Evolutionary conservation across 805 yeast genomes (phyloP), one percentile per base, ranked within the genome.

Genomic region (Crinitomyces ghanaensis): DNA sequence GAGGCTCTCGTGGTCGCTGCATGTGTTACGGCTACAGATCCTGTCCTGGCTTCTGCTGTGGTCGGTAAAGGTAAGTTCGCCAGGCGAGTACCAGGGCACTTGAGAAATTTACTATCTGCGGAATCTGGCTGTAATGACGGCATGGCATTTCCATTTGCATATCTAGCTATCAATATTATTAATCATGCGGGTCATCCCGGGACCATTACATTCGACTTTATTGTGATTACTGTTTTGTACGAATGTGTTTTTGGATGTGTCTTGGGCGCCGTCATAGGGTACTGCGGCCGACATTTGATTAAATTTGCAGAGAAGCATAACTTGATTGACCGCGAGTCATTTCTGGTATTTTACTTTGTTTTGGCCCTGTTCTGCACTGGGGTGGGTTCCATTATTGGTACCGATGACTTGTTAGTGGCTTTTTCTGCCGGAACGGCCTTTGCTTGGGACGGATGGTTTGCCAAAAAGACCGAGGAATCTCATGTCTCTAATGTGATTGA

Each of bases 11-110:
- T 77, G 30, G 73, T 85, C 1, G 70, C 86, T 20, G 95, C 93
- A 2, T 84, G 95, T 53, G 75, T 85, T 29, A 86, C 95, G 0
- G 95, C 95, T 2, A 86, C 96, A 0, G 96, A 85, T 58, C 96
- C 96, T 5, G 91, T 85, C 26, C 65, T 85, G 49, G 95, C 95
- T 2, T 91, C 94, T 12, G 94, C 95, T 2, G 94, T 85, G 24
- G 95, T 85, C 7, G 94, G 95, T 54, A 85, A 81, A 48, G 94
- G 94, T 44, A 81, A 82, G 51, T 85, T 85, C 53, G 94, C 95
- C 9, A 72, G 72, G 49, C 70, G 94, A 35, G 93, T 85, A 12
- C 93, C 95, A 1, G 94, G 93, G n/a, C 95, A 85, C 57, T 65
- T 85, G 58, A 66, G 93, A 45, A 80, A 84, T 49, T 57, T 85